Evolutionary conservation across 225 moss, liverwort and hornwort species (phyloP).

Genomic region (Bryum argenteum): DNA sequence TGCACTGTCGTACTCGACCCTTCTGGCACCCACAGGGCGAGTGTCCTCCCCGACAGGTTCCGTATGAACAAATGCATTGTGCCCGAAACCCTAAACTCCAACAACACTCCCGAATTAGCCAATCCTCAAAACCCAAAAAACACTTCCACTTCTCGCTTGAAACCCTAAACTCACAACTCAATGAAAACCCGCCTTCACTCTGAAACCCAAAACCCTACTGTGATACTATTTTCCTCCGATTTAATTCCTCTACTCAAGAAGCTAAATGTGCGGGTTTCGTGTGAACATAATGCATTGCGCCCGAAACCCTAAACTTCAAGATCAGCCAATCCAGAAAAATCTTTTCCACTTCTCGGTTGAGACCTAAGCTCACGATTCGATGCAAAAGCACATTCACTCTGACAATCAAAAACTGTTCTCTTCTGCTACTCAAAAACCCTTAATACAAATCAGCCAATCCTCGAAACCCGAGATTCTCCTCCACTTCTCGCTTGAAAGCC

Average conservation of each 20-base stretch:
- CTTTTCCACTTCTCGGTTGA: too few relatives aligned
- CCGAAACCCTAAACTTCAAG: constrained; percentile 29
- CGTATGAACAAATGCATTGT: constrained; percentile 53
- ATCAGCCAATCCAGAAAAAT: background rate
- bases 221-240: background rate
- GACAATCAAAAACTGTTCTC: too few relatives aligned
- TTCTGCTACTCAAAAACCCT: constrained; percentile 3
- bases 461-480: background rate
- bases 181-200: too few relatives aligned
- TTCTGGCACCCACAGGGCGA: constrained; percentile 38
- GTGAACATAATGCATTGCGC: constrained; percentile 48
- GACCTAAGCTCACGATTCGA: background rate
- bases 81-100: constrained; percentile 30
- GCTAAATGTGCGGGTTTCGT: constrained; percentile 36
- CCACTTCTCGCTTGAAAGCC: background rate
- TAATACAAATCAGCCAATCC: background rate
- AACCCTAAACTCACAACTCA: constrained; percentile 11
- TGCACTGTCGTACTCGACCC: constrained; percentile 32
- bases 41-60: constrained; percentile 47
- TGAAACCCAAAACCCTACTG: background rate
- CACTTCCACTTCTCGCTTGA: background rate
- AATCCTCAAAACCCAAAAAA: background rate
- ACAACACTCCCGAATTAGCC: background rate
- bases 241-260: background rate
- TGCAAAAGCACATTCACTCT: too few relatives aligned